phyloP scores from a whole-genome alignment of 345 rosid species.

The Bruguiera sexangula region DNA sequence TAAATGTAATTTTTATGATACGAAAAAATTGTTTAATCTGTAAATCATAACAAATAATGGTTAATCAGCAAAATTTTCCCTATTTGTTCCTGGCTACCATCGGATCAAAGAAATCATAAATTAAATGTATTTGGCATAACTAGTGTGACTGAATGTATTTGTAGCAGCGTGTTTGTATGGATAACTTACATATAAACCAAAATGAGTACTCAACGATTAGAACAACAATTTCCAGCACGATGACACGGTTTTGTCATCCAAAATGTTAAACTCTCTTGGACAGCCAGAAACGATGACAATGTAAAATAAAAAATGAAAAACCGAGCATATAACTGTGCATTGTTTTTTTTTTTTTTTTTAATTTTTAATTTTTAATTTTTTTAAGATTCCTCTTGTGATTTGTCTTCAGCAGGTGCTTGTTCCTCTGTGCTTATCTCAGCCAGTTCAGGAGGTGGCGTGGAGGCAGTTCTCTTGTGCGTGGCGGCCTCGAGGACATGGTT shows the following conservation, averaged over 20 bases:
- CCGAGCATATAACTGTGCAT: not conserved
- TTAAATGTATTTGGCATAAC: no score
- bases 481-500: slow-evolving; percentile 77
- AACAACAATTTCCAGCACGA: not conserved
- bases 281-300: not conserved
- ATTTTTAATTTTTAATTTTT: not conserved
- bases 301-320: not conserved
- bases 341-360: not conserved
- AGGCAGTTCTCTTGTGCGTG: slow-evolving; percentile 48
- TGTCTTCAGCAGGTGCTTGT: slow-evolving; percentile 2
- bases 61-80: no score
- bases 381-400: slow-evolving; percentile 7
- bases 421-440: slow-evolving; percentile 23
- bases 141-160: no score
- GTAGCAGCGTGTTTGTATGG: no score
- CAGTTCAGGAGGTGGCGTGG: slow-evolving; percentile 50
- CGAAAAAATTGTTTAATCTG: no score
- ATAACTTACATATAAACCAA: no score
- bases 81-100: no score
- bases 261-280: not conserved
- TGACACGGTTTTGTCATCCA: not conserved
- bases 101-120: no score
- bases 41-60: no score
- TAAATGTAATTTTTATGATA: no score
- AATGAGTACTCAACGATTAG: no score